Base-by-base conservation (phyloP, 352 stramenopile genomes). In the Discostella stelligera region DNA sequence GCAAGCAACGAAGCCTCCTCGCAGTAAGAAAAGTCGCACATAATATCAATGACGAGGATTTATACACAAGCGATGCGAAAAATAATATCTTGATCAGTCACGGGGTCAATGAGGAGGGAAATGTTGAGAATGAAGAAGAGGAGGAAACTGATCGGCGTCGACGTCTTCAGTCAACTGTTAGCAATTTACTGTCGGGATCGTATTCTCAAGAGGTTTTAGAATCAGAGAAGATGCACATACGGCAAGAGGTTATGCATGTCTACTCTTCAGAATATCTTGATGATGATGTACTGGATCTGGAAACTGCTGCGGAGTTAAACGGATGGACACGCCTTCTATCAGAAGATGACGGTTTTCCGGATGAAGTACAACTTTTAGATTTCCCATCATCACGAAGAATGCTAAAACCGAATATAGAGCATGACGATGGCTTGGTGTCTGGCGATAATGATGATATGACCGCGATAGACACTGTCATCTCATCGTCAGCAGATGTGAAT, bases 291-390 rank as follows among this genome's bases (percentile, higher is more conserved):
- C 8, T 18, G 16, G n/a, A 11, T 46, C 18, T 70, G 13, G 48
- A 76, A 53, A 69, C 14, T 32, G 27, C 67, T n/a, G 41, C 67
- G 4, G 44, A 46, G 50, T 58, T 70, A 20, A 37, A 56, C 25
- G 76, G 76, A 27, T 84, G 77, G 77, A 76, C 66, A 16, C 56
- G 48, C n/a, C 32, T 83, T 14, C 54, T 79, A 66, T 74, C 74
- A 20, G 10, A 74, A 20, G 74, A 71, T 48, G 56, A 79, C 8
- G 71, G 41, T 27, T 53, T 49, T 66, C 13, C 4, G 37, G 44
- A 59, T 59, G 61, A 49, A 59, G 54, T 50, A 18, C 25, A 60
- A 32, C 27, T 32, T 58, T 60, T 32, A 41, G 14, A 59, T 46
- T 2, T 16, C 18, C 23, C 44, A 32, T 5, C 25, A 37, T 4